Evolutionary conservation across 305 asterid species (phyloP).

Genomic region (Ilex paraguariensis): DNA sequence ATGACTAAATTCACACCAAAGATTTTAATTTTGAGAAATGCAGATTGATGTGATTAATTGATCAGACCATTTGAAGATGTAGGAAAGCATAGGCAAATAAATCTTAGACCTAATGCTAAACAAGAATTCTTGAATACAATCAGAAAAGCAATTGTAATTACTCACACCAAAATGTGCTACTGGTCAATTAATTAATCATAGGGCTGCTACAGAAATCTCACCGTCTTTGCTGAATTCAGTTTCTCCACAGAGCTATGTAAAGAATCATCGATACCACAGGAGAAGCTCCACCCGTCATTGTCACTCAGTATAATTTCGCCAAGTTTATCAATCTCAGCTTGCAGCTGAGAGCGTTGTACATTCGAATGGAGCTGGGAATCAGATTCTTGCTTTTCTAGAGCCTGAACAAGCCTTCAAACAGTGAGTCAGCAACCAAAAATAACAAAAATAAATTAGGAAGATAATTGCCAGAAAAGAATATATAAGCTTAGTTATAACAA

Average conservation of each 20-base stretch:
- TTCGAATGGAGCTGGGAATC: constrained; percentile 33
- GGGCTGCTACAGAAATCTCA: constrained; percentile 11
- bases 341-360: constrained; percentile 40
- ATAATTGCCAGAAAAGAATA: not conserved
- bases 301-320: constrained; percentile 35
- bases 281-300: constrained; percentile 20
- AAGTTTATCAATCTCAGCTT: constrained; percentile 51
- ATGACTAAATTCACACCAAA: too few species aligned
- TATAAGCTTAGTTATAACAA: too few species aligned
- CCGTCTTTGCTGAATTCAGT: constrained; percentile 55
- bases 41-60: too few species aligned
- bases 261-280: constrained; percentile 24
- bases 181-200: too few species aligned
- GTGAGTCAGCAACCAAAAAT: constrained; percentile 10
- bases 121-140: too few species aligned
- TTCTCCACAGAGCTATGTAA: constrained; percentile 34
- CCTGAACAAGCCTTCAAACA: constrained; percentile 34
- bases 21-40: too few species aligned
- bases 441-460: not conserved
- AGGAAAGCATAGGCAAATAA: too few species aligned
- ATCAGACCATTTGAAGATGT: too few species aligned
- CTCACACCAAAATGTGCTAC: too few species aligned
- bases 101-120: too few species aligned
- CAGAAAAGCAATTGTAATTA: too few species aligned
- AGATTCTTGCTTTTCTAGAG: constrained; percentile 47